A percentile compares a stretch with the other conserved stretches of the same genome.
Evolutionary conservation across 192 early-diverging fungal genomes (phyloP).

Genomic region (Mycoemilia scoparia): DNA sequence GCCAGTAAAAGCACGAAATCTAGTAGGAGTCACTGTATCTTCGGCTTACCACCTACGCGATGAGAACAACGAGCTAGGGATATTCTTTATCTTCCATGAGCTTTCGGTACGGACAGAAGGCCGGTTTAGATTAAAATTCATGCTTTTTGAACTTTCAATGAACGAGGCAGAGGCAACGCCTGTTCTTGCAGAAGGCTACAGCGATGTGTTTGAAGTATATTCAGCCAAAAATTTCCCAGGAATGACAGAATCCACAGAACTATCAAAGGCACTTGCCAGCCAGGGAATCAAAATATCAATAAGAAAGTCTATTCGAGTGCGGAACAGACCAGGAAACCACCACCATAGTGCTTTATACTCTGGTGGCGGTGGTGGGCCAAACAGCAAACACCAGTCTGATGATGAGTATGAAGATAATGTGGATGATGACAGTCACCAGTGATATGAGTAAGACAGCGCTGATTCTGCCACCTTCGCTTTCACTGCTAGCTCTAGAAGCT

Average conservation of each 20-base stretch:
- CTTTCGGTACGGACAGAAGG: conserved; percentile 61
- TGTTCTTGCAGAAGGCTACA: conserved; percentile 21
- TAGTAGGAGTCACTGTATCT: conserved; percentile 50
- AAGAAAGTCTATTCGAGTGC: conserved; percentile 21
- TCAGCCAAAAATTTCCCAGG: conserved; percentile 64
- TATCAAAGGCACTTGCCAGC: conserved; percentile 51
- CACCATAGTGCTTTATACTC: background rate
- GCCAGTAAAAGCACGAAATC: conserved; percentile 36
- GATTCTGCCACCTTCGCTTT: no score
- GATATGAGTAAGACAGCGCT: no score
- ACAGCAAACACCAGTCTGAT: no score
- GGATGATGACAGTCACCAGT: background rate
- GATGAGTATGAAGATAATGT: background rate
- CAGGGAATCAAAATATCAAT: conserved; percentile 69
- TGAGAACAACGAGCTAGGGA: conserved; percentile 39
- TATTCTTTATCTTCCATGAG: conserved; percentile 70
- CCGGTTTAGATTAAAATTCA: conserved; percentile 45
- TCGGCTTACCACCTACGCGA: conserved; percentile 49
- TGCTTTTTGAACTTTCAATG: conserved; percentile 40
- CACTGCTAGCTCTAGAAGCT: no score
- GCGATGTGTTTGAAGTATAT: conserved; percentile 42
- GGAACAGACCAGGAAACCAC: background rate
- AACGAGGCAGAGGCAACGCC: conserved; percentile 29
- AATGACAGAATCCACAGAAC: conserved; percentile 59
- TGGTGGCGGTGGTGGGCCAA: conserved; percentile 4